A percentile compares a stretch with the other conserved stretches of the same genome.
These are phyloP conservation scores for Exophiala calicioides DNA, from an alignment of 2,329 filamentous ascomycete genomes.

Conservation along the genomic window DNA sequence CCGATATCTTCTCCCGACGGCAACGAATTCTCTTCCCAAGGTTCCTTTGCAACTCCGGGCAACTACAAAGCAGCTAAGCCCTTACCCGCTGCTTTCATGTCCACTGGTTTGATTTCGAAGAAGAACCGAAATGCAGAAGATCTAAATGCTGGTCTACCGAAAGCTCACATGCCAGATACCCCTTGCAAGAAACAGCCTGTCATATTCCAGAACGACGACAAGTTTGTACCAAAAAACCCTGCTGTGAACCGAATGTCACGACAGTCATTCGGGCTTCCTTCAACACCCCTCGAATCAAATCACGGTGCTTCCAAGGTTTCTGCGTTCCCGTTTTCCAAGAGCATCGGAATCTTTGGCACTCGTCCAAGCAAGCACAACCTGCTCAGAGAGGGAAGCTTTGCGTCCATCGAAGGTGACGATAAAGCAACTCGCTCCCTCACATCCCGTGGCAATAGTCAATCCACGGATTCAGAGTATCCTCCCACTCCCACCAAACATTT, in stretches of 20 bases:
- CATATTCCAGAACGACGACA: constrained; percentile 64
- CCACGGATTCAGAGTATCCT: constrained; percentile 72
- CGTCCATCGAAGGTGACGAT: constrained; percentile 80
- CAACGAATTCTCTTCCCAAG: constrained; percentile 39
- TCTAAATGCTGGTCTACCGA: constrained; percentile 55
- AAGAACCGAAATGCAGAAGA: constrained; percentile 82
- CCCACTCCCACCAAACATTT: constrained; percentile 83
- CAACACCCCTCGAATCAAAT: constrained; percentile 73
- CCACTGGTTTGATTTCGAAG: constrained; percentile 92
- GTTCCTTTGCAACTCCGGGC: constrained; percentile 70
- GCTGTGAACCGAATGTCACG: constrained; percentile 65
- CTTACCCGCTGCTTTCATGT: constrained; percentile 82
- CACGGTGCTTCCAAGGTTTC: constrained; percentile 62
- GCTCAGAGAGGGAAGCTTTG: constrained; percentile 67
- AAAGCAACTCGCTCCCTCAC: constrained; percentile 60
- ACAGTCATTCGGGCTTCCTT: constrained; percentile 75
- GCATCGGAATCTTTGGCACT: constrained; percentile 63
- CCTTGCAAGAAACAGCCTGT: constrained; percentile 86
- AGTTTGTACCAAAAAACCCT: constrained; percentile 58
- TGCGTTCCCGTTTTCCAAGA: constrained; percentile 67
- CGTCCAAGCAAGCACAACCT: constrained; percentile 50
- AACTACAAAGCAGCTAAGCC: constrained; percentile 76
- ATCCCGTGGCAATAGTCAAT: constrained; percentile 57
- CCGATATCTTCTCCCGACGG: constrained; percentile 45
- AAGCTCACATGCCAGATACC: constrained; percentile 82